Evolutionary conservation across 1,139 yeast genomes (phyloP), one percentile per base, ranked within the genome.

Genomic region (Magnusiomyces tetraspermus): DNA sequence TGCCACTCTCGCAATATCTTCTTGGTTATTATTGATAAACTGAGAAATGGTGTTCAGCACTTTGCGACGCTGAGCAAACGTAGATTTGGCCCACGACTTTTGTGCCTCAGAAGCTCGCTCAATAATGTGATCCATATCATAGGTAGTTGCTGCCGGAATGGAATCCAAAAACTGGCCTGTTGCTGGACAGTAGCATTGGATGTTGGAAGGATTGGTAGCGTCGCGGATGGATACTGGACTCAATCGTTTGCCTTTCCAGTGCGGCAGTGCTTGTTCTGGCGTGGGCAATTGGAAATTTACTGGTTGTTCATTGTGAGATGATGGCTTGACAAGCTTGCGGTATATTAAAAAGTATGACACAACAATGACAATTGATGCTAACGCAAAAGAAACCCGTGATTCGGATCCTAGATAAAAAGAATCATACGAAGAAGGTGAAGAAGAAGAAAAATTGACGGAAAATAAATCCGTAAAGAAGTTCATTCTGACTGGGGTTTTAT

Each of bases 111-210:
- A 87, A 0, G 97, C 95, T 10, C 58, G 59, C 4, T 62, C 63
- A 26, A 92, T 80, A 56, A 80, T 75, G 11, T 63, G 62, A 65
- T 90, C 94, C 70, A 92, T 85, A 46, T 87, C 92, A 5, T 75
- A 77, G 49, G 75, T 74, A 11, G 83, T 69, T 53, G 82, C 80
- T 3, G 88, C 82, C 46, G 75, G 72, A 60, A 82, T 82, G 19
- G 81, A 75, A 1, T 96, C 97, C 59, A 92, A 72, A 55, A 75
- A 81, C 69, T 88, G 96, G 31, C 96, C 94, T 0, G 97, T 92
- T 0, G 97, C 97, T 4, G 98, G 97, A 69, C 97, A 92, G 66
- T 86, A 85, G 58, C 92, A 80, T 64, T 86, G 94, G 57, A 90
- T 85, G 60, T 71, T 73, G 23, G 71, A 73, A 0, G 89, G 85